Base-by-base conservation (phyloP, 768 basidiomycete species). In the Ephemerocybe angulata region DNA sequence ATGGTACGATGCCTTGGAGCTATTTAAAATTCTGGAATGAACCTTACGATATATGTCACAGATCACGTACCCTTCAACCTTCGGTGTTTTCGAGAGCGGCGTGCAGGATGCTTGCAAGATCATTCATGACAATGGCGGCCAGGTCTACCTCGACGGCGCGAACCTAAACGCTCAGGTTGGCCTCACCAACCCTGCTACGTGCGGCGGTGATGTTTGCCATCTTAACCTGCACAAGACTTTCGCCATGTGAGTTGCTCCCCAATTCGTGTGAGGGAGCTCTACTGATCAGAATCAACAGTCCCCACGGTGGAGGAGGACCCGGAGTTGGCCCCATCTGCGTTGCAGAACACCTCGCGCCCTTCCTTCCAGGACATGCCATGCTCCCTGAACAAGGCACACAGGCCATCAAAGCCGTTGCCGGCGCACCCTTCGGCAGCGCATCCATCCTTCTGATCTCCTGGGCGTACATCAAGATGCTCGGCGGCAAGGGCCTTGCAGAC, bases 401-500 rank as follows among this genome's bases (percentile, higher is more conserved):
- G 48, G 84, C 88, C 1, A 98, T 99, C 58, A 76, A 87, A 28
- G 90, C 97, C 5, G 88, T 98, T 43, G 85, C 96, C 8, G 91
- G 91, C 0, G 93, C 90, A 1, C 97, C 94, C 0, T 98, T 85
- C 66, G 96, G 97, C 42, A 95, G 93, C 60, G 91, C 97, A 2
- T 95, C 93, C 6, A 94, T 99, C 63, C 86, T 91, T 44, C 79
- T 95, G 57, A 98, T 98, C 63, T 98, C 95, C 0, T 98, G 96
- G 95, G 96, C 97, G 12, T 99, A 97, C 71, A 92, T 97, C 80
- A 96, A 91, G 76, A 98, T 99, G 97, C 83, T 99, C n/a, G 97
- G 97, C 25, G 96, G 95, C 7, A 75, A 83, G 53, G 97, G 97
- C 6, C 81, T 99, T 25, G 82, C 85, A 22, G 82, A 93, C 56